Evolutionary conservation across 1,284 basidiomycete genomes (phyloP).

Genomic region (Tremellales sp.): DNA sequence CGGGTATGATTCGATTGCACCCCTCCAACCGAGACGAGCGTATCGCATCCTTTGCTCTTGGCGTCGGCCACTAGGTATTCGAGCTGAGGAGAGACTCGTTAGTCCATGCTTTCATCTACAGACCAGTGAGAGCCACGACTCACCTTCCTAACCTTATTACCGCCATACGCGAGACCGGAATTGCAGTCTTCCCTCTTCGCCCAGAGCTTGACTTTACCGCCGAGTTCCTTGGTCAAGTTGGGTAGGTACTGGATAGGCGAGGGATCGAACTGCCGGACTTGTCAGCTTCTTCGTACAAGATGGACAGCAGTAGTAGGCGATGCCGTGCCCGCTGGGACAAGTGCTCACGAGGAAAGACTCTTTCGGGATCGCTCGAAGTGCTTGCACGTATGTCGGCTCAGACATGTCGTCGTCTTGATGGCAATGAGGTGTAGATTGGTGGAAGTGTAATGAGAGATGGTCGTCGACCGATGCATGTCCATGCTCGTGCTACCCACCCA

Average conservation of each 20-base stretch:
- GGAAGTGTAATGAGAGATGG: too few relatives aligned
- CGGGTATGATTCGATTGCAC: constrained; percentile 37
- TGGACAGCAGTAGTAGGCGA: background rate
- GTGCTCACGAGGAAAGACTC: constrained; percentile 15
- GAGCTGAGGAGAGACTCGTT: constrained; percentile 12
- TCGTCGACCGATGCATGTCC: too few relatives aligned
- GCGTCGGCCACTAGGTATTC: constrained; percentile 37
- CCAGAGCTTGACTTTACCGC: constrained; percentile 27
- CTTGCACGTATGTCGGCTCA: background rate
- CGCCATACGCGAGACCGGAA: constrained; percentile 34
- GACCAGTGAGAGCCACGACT: constrained; percentile 1
- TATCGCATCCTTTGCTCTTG: constrained; percentile 24
- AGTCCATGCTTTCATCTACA: background rate
- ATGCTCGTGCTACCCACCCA: too few relatives aligned
- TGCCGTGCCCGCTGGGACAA: background rate
- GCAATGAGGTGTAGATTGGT: too few relatives aligned
- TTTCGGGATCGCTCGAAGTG: constrained; percentile 6
- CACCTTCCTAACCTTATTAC: constrained; percentile 40
- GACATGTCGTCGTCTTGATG: background rate
- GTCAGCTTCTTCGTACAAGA: background rate
- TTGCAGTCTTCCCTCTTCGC: constrained; percentile 40
- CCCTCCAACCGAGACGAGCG: constrained; percentile 35
- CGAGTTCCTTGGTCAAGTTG: constrained; percentile 21
- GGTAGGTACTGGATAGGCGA: constrained; percentile 33
- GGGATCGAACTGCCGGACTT: constrained; percentile 27